Conservation (phyloP, 169 alveolate species). For the Plasmodium chabaudi region DNA sequence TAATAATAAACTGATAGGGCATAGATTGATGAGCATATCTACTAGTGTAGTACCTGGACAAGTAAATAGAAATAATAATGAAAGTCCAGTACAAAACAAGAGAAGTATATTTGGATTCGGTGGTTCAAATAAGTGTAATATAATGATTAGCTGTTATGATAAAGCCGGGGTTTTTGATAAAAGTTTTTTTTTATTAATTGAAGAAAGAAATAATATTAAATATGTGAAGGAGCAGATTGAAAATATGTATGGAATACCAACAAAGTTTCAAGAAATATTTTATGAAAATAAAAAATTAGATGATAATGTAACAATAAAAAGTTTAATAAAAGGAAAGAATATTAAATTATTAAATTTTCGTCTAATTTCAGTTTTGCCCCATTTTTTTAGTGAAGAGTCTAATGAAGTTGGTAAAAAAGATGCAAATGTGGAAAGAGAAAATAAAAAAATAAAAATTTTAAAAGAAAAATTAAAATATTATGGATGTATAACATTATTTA, state of each 20-base stretch:
- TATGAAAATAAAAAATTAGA: slow-evolving; percentile 29
- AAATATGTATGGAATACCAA: slow-evolving; percentile 51
- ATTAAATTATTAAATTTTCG: slow-evolving; percentile 43
- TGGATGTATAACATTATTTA: slow-evolving; percentile 40
- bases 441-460: slow-evolving; percentile 25
- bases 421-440: slow-evolving; percentile 13
- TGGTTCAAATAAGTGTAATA: slow-evolving; percentile 1
- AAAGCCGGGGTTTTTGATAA: slow-evolving; percentile 27
- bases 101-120: too few species aligned
- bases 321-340: slow-evolving; percentile 36
- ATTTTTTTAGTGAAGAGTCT: slow-evolving; percentile 23
- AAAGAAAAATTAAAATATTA: slow-evolving; percentile 19
- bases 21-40: not conserved
- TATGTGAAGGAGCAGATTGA: slow-evolving; percentile 49
- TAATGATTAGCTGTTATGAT: slow-evolving; percentile 45
- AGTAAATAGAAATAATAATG: not conserved
- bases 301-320: slow-evolving; percentile 20
- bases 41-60: not conserved
- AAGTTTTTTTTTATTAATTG: slow-evolving; percentile 16
- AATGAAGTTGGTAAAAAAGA: not conserved
- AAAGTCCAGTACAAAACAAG: not conserved
- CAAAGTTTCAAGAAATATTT: slow-evolving; percentile 33
- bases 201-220: slow-evolving; percentile 22
- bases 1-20: not conserved
- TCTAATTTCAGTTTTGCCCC: slow-evolving; percentile 48